These are phyloP conservation scores for Verticillium isaacii DNA, from an alignment of 2,329 filamentous ascomycete genomes.

Conservation along the genomic window DNA sequence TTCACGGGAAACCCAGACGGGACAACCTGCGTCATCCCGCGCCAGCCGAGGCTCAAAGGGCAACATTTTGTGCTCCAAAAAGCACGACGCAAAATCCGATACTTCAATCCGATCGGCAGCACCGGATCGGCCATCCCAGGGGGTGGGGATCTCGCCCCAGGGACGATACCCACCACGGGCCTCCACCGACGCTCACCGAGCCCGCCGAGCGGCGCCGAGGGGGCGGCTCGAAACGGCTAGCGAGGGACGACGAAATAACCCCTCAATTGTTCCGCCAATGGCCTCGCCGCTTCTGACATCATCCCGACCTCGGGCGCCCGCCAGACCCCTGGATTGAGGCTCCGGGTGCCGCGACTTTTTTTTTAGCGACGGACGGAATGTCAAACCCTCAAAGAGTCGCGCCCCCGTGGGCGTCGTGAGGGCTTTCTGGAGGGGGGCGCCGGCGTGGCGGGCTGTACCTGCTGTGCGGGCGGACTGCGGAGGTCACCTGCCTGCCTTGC, in stretches of 20 bases:
- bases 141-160: not conserved
- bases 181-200: not conserved
- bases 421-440: not conserved
- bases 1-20: not conserved
- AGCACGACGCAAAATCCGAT: not conserved
- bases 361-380: not conserved
- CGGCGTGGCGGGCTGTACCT: not conserved
- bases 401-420: not conserved
- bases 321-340: constrained; percentile 5
- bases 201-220: not conserved
- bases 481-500: not conserved
- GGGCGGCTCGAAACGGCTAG: not conserved
- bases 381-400: not conserved
- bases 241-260: constrained; percentile 3
- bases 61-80: not conserved
- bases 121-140: not conserved
- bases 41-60: not conserved
- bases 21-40: not conserved
- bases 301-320: constrained; percentile 9
- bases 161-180: not conserved
- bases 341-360: not conserved
- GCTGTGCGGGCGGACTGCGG: not conserved
- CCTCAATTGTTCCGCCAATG: constrained; percentile 15
- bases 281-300: constrained; percentile 10
- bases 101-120: not conserved